Conservation (phyloP, 805 yeast genomes). For the Diddensiella santjacobensis region DNA sequence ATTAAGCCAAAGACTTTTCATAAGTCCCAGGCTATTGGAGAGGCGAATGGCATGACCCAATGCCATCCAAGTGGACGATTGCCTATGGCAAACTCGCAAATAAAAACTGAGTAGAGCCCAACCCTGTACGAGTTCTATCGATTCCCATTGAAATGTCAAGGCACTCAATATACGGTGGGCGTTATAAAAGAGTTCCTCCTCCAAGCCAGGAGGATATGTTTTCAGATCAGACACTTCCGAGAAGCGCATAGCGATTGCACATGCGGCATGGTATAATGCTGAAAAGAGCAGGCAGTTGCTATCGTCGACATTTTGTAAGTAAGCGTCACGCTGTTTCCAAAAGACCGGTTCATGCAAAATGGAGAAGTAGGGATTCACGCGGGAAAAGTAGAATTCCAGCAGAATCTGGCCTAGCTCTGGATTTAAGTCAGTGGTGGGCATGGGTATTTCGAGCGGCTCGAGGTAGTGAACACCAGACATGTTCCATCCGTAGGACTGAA, state of each 20-base stretch:
- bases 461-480: constrained; percentile 56
- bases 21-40: constrained; percentile 44
- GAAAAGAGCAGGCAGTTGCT: constrained; percentile 40
- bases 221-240: constrained; percentile 37
- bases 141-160: constrained; percentile 49
- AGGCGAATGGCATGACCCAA: constrained; percentile 42
- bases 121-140: constrained; percentile 47
- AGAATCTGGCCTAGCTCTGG: constrained; percentile 27
- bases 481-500: constrained; percentile 66
- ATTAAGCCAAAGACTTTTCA: constrained; percentile 26
- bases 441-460: constrained; percentile 23
- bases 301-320: constrained; percentile 27
- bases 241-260: constrained; percentile 50
- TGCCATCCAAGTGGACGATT: constrained; percentile 42
- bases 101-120: constrained; percentile 47
- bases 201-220: constrained; percentile 30
- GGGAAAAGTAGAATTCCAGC: constrained; percentile 41
- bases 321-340: constrained; percentile 43
- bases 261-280: constrained; percentile 48
- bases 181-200: constrained; percentile 42
- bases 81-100: constrained; percentile 43
- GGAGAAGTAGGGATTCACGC: constrained; percentile 51
- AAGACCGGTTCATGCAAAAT: constrained; percentile 53
- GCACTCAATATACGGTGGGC: constrained; percentile 39
- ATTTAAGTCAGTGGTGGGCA: constrained; percentile 25